Conservation (phyloP, 1,284 basidiomycete species). For the Apiotrichum gamsii region DNA sequence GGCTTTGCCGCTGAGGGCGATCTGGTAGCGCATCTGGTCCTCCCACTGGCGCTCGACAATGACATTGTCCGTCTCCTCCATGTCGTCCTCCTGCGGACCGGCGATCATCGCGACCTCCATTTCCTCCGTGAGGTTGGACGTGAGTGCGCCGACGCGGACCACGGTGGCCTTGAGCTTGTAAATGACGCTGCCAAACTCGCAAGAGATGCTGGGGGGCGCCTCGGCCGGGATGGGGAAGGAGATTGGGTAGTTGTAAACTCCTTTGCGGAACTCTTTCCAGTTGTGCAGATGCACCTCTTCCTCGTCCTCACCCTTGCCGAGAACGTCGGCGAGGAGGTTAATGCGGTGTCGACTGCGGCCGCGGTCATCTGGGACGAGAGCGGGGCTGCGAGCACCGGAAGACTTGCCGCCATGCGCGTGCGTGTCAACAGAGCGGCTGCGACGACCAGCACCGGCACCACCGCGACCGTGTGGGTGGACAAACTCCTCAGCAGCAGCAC, state of each 20-base stretch:
- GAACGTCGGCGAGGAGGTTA: conserved; percentile 18
- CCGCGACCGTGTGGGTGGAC: conserved; percentile 21
- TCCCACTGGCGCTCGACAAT: conserved; percentile 91
- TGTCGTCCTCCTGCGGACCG: conserved; percentile 68
- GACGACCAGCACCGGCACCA: conserved; percentile 36
- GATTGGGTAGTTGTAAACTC: conserved; percentile 92
- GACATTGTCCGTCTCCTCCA: conserved; percentile 72
- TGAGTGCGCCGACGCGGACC: conserved; percentile 75
- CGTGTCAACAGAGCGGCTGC: conserved; percentile 12
- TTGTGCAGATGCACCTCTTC: conserved; percentile 52
- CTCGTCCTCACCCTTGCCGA: conserved; percentile 32
- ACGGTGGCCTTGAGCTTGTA: conserved; percentile 81
- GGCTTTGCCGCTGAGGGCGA: conserved; percentile 71
- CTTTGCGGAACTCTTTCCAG: conserved; percentile 88
- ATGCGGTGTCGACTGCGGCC: conserved; percentile 41
- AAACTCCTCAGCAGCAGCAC: conserved; percentile 13
- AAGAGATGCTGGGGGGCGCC: conserved; percentile 71
- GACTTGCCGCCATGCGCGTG: conserved; percentile 22
- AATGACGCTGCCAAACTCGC: conserved; percentile 68
- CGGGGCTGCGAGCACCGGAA: conserved; percentile 6
- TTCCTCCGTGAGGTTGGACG: conserved; percentile 62
- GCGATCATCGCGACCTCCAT: conserved; percentile 73
- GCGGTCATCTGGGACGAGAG: too few relatives aligned
- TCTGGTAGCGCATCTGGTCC: conserved; percentile 68
- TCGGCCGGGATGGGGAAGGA: conserved; percentile 77